These are phyloP conservation scores for Angomonas deanei DNA, from an alignment of 208 protist species.

Conservation along the genomic window DNA sequence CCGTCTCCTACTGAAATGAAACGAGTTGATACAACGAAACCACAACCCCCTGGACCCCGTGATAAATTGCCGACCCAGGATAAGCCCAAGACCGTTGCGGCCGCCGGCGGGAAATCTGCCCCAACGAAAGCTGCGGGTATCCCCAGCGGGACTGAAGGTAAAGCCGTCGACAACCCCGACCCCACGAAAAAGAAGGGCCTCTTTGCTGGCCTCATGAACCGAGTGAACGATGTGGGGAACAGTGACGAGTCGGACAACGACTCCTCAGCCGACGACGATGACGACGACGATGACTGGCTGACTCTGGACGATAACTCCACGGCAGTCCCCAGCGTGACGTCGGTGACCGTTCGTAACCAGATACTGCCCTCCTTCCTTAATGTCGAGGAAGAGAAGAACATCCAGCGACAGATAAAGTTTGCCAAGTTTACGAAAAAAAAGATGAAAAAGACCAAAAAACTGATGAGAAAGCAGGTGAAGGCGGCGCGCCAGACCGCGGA, in stretches of 20 bases:
- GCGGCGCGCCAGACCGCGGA: slow-evolving; percentile 7
- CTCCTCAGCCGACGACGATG: background rate
- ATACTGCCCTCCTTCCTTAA: slow-evolving; percentile 8
- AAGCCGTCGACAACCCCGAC: too few species aligned
- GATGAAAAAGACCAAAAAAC: slow-evolving; percentile 13
- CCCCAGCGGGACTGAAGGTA: too few species aligned
- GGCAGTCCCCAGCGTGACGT: background rate
- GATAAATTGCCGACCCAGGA: too few species aligned
- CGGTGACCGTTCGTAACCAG: slow-evolving; percentile 13
- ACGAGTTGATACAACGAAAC: too few species aligned
- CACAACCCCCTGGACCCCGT: too few species aligned
- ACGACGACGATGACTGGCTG: background rate
- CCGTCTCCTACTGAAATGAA: background rate
- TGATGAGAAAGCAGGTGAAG: slow-evolving; percentile 6
- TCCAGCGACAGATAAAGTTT: slow-evolving; percentile 10
- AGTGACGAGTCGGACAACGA: background rate
- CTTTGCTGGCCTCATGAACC: background rate
- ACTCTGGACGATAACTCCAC: background rate
- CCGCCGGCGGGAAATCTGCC: too few species aligned
- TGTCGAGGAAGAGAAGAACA: slow-evolving; percentile 16
- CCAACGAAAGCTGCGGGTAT: too few species aligned
- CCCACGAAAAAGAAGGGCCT: background rate
- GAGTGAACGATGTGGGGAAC: background rate
- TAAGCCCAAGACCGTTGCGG: too few species aligned
- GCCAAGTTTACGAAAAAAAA: slow-evolving; percentile 10